phyloP scores from a whole-genome alignment of 768 basidiomycete genomes.

The Calocybe gangraenosa region DNA sequence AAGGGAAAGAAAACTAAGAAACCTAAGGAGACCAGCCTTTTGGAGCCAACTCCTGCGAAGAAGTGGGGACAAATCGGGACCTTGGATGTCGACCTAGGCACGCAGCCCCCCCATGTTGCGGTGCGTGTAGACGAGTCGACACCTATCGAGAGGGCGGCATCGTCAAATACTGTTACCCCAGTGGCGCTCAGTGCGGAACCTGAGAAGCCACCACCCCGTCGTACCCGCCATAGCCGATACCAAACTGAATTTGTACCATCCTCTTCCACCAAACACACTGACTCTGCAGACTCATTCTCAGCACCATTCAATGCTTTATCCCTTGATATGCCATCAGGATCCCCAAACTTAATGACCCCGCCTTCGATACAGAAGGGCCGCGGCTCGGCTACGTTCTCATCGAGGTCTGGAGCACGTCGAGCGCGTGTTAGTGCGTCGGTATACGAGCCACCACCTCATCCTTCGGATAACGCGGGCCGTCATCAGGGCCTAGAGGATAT shows the following conservation, averaged over 20 bases:
- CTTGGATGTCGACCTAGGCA: conserved; percentile 8
- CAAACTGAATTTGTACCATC: conserved; percentile 42
- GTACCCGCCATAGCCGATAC: conserved; percentile 43
- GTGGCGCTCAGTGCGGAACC: not conserved
- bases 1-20: conserved; percentile 19
- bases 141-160: not conserved
- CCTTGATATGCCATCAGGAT: conserved; percentile 7
- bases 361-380: conserved; percentile 15
- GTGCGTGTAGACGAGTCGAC: conserved; percentile 10
- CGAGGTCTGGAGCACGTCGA: conserved; percentile 42
- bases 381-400: conserved; percentile 29
- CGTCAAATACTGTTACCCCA: conserved; percentile 5
- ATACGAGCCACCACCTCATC: conserved; percentile 47
- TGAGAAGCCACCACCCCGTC: conserved; percentile 17
- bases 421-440: conserved; percentile 56
- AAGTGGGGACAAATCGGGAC: conserved; percentile 20
- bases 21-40: conserved; percentile 5
- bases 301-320: conserved; percentile 8
- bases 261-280: conserved; percentile 10
- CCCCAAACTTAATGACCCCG: conserved; percentile 7
- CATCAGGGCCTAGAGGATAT: conserved; percentile 21
- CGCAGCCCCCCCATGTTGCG: not conserved
- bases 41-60: conserved; percentile 3
- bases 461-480: conserved; percentile 17
- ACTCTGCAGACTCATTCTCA: conserved; percentile 11